phyloP scores from a whole-genome alignment of 257 asterid genomes.

The Lavandula angustifolia region DNA sequence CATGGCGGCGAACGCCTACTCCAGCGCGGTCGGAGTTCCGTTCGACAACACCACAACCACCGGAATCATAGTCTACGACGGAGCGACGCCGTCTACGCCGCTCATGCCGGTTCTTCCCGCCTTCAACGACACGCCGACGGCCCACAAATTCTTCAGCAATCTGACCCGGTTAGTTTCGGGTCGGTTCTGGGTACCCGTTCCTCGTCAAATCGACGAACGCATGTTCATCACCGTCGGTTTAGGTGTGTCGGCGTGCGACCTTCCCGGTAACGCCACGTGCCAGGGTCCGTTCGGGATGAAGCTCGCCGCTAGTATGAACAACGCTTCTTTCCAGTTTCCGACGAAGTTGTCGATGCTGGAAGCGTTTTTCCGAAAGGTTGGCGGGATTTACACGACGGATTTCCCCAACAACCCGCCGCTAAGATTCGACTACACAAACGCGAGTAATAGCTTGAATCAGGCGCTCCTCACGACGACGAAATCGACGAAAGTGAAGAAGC shows the following conservation, averaged over 20 bases:
- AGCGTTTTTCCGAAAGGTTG: conserved; percentile 50
- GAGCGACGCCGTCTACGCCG: conserved; percentile 38
- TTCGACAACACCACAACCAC: conserved; percentile 58
- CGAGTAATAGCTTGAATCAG: conserved; percentile 29
- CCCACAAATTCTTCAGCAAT: conserved; percentile 52
- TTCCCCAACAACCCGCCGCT: conserved; percentile 53
- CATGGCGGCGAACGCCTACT: conserved; percentile 69
- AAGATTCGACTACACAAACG: conserved; percentile 48
- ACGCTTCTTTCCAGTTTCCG: conserved; percentile 63
- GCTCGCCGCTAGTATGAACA: conserved; percentile 73
- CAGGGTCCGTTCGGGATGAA: conserved; percentile 45
- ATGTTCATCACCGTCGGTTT: conserved; percentile 66
- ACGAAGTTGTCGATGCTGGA: conserved; percentile 52
- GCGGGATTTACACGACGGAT: conserved; percentile 55
- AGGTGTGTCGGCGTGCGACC: conserved; percentile 51
- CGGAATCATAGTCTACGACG: conserved; percentile 49
- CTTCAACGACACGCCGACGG: conserved; percentile 70
- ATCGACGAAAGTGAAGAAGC: conserved; percentile 52
- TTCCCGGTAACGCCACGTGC: conserved; percentile 45
- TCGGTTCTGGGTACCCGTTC: conserved; percentile 59
- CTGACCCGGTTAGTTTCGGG: conserved; percentile 53
- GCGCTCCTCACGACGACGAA: conserved; percentile 38
- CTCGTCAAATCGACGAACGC: conserved; percentile 45
- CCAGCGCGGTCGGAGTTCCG: conserved; percentile 34
- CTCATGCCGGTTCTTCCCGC: conserved; percentile 67